Evolutionary conservation across 805 yeast species (phyloP), one percentile per base, ranked within the genome.

Genomic region (Naumovozyma castellii): DNA sequence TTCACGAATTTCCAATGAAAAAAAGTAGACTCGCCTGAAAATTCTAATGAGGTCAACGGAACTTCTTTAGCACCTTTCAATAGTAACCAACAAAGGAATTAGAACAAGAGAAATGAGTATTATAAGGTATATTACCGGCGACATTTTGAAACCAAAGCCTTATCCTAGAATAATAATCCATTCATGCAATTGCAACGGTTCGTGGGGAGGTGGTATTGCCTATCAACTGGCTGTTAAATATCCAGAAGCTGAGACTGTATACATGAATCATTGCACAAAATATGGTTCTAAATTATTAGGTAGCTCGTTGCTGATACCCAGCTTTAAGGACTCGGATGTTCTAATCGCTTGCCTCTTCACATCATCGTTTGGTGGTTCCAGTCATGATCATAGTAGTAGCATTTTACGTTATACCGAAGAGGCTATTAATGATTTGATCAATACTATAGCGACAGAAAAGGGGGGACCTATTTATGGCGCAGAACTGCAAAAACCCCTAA

Each of bases 151-250:
- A 9, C 29, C 20, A 4, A 27, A 25, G 3, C 18, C 33, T 13
- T 39, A 48, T 3, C 67, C 71, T 1, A 54, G 77, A 0, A 64
- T 82, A 2, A 56, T 84, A 3, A 82, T 82, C 1, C 95, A 85
- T 55, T 77, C 94, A 0, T 85, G 95, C 53, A 85, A 85, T 54
- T 77, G 86, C 30, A 65, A 68, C 18, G 95, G 94, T 0, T 52
- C 67, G 1, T 85, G 95, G 95, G 92, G 92, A 3, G 90, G 84
- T 3, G 95, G 95, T 0, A 73, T 85, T 2, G 94, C 94, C 0
- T 66, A 66, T 3, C 72, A 62, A 18, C 75, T 85, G 51, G 72
- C 68, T 18, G 39, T 49, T 14, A 57, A 64, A 35, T 84, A 69
- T 56, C 87, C 85, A 2, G 51, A 64, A 2, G 73, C 90, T 3